Evolutionary conservation across 164 flowering plant species (phyloP).

Genomic region (Kingdonia uniflora): DNA sequence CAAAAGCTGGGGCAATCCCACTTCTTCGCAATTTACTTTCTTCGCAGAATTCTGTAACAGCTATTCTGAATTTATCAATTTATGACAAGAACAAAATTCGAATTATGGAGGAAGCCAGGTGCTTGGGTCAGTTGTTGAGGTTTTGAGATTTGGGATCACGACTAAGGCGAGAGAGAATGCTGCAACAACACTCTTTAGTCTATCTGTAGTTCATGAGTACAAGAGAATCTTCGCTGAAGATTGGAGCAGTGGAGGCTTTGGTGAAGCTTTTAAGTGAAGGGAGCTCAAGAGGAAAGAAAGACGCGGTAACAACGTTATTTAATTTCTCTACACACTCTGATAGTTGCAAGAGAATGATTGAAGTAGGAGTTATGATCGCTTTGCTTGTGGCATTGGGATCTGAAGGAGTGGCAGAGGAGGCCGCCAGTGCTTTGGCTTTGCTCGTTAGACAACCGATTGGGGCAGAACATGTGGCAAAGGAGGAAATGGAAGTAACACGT

Average conservation of each 20-base stretch:
- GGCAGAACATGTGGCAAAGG: constrained; percentile 59
- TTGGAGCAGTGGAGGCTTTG: no score
- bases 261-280: no score
- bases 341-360: no score
- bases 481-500: constrained; percentile 57
- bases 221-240: constrained; percentile 56
- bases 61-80: constrained; percentile 90
- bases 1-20: no score
- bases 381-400: constrained; percentile 62
- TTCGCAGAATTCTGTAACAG: constrained; percentile 87
- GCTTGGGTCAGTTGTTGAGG: constrained; percentile 55
- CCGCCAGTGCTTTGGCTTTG: constrained; percentile 79
- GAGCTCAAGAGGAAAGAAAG: no score
- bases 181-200: no score
- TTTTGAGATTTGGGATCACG: constrained; percentile 56
- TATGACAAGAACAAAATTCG: no score
- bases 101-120: no score
- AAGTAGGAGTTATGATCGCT: constrained; percentile 56
- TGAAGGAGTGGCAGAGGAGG: constrained; percentile 89
- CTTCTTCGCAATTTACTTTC: no score
- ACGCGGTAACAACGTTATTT: constrained; percentile 86
- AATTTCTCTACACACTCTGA: constrained; percentile 73
- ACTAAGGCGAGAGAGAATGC: no score
- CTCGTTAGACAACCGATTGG: no score
- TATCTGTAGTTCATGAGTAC: constrained; percentile 80